Percentiles rank a stretch among this genome's conserved stretches.
Conservation (phyloP, 768 basidiomycete genomes). For the Boletus bicolor region DNA sequence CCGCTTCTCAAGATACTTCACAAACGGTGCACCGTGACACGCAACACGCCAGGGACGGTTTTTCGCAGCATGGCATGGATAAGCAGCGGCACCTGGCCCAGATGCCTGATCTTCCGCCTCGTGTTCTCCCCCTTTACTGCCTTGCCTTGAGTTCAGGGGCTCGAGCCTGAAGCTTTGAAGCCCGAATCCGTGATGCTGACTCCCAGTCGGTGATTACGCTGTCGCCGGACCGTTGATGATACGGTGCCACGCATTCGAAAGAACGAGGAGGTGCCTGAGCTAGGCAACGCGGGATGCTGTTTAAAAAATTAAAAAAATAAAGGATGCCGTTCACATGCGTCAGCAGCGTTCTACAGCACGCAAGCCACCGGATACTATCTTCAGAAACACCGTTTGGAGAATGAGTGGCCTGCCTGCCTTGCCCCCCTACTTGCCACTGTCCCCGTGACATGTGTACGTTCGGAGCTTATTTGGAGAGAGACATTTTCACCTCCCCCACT, state of each 20-base stretch:
- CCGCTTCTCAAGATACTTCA: neutral
- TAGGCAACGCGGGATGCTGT: slow-evolving; percentile 1
- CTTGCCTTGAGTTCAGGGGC: neutral
- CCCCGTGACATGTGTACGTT: slow-evolving; percentile 11
- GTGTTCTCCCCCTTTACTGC: neutral
- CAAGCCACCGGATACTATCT: neutral
- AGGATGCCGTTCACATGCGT: neutral
- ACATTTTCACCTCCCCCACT: neutral
- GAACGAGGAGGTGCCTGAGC: neutral
- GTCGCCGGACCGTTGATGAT: slow-evolving; percentile 11
- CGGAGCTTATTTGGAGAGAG: neutral
- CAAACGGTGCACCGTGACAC: neutral
- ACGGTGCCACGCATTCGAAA: slow-evolving; percentile 1
- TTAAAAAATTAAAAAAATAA: neutral
- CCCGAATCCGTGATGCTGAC: neutral
- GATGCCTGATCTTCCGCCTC: neutral
- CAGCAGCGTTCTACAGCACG: slow-evolving; percentile 5
- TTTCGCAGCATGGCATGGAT: neutral
- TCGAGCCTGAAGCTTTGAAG: neutral
- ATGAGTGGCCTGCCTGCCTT: neutral
- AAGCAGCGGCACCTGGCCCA: neutral
- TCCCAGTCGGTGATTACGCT: slow-evolving; percentile 22
- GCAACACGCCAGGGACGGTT: neutral
- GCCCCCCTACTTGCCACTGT: too few relatives aligned
- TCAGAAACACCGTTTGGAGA: neutral